Conservation (phyloP, 306 rosid genomes). For the Fragaria vesca region DNA sequence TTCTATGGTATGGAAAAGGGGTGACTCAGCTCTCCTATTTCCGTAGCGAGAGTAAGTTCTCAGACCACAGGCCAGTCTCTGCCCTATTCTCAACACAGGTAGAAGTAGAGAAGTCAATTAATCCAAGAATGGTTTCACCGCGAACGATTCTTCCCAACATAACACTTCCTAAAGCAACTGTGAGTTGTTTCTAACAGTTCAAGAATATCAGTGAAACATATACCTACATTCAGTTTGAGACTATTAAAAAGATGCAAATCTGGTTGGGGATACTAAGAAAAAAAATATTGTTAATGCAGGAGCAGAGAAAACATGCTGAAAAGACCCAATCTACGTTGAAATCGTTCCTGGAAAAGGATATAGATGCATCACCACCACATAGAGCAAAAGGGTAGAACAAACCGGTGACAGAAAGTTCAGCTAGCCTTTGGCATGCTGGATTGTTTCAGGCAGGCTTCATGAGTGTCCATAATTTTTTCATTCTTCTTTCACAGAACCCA, state of each 20-base stretch:
- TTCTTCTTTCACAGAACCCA: slow-evolving; percentile 9
- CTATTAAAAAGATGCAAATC: background rate
- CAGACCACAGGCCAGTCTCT: slow-evolving; percentile 95
- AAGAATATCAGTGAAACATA: background rate
- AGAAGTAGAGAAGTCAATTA: slow-evolving; percentile 47
- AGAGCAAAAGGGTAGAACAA: background rate
- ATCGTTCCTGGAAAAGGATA: slow-evolving; percentile 35
- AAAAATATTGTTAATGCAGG: slow-evolving; percentile 30
- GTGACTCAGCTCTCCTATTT: slow-evolving; percentile 76
- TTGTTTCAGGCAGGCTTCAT: slow-evolving; percentile 13
- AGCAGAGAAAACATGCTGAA: slow-evolving; percentile 21
- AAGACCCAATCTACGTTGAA: slow-evolving; percentile 33
- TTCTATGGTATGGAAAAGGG: slow-evolving; percentile 92
- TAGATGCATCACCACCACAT: slow-evolving; percentile 28
- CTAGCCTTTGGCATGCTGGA: slow-evolving; percentile 8
- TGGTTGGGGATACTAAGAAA: background rate
- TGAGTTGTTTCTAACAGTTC: slow-evolving; percentile 35
- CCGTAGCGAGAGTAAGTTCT: slow-evolving; percentile 87
- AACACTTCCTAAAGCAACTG: slow-evolving; percentile 36
- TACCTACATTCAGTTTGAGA: background rate
- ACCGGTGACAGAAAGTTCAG: slow-evolving; percentile 14
- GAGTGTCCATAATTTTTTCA: background rate
- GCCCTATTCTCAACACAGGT: slow-evolving; percentile 80
- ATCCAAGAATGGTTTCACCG: slow-evolving; percentile 35
- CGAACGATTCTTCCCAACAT: slow-evolving; percentile 31